Evolutionary conservation across 2,329 filamentous ascomycete genomes (phyloP).

Genomic region (Lizonia empirigonia): DNA sequence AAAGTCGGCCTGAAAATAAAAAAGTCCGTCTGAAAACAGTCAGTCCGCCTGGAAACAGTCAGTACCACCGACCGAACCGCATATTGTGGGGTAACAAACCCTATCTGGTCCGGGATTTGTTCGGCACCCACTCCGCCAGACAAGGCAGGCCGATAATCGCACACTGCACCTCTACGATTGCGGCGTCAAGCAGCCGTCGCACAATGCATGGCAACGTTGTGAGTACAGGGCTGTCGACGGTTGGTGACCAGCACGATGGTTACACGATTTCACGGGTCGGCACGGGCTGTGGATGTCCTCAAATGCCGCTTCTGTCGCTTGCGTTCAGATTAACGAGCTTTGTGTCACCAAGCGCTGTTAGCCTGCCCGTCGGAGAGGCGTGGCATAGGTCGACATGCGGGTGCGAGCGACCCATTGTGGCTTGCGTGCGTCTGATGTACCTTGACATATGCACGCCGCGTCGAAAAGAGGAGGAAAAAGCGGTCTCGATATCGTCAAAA

Average conservation of each 20-base stretch:
- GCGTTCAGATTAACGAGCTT: constrained; percentile 43
- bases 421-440: constrained; percentile 25
- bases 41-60: constrained; percentile 10
- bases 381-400: constrained; percentile 29
- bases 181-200: constrained; percentile 18
- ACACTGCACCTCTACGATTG: constrained; percentile 19
- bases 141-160: constrained; percentile 30
- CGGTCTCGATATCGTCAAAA: constrained; percentile 25
- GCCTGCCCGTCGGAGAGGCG: constrained; percentile 26
- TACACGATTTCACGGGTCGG: constrained; percentile 43
- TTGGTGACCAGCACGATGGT: constrained; percentile 14
- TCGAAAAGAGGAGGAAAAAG: constrained; percentile 29
- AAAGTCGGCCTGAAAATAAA: no score
- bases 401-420: constrained; percentile 13
- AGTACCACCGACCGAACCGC: constrained; percentile 23
- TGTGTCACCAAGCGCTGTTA: constrained; percentile 32
- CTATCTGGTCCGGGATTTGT: background rate
- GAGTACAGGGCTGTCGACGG: constrained; percentile 16
- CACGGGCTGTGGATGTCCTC: constrained; percentile 32
- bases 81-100: constrained; percentile 34
- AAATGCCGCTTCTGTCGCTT: constrained; percentile 32
- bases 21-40: constrained; percentile 11
- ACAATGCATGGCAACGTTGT: constrained; percentile 2
- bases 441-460: constrained; percentile 28
- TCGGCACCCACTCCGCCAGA: constrained; percentile 20